Conservation (phyloP, 345 rosid species). For the Fremontodendron californicum region DNA sequence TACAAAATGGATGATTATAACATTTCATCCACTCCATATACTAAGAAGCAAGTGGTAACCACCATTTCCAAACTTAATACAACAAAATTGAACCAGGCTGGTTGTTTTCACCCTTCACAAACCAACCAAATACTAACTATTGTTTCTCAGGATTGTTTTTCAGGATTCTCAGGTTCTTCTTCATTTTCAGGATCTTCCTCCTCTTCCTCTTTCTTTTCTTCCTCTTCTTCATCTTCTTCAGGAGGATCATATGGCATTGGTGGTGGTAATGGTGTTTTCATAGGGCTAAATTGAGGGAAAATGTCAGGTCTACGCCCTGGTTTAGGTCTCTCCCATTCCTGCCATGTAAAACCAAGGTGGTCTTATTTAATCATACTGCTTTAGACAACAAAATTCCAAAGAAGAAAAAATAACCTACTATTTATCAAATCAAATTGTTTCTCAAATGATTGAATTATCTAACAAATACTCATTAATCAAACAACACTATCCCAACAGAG, state of each 20-base stretch:
- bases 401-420: background rate
- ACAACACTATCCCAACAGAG: background rate
- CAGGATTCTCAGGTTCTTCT: constrained; percentile 31
- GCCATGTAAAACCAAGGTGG: constrained; percentile 16
- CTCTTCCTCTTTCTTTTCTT: constrained; percentile 50
- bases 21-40: constrained; percentile 8
- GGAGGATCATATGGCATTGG: constrained; percentile 75
- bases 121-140: constrained; percentile 17
- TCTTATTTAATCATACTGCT: background rate
- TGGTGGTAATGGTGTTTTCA: constrained; percentile 74
- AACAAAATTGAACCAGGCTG: constrained; percentile 15
- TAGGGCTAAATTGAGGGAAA: constrained; percentile 70
- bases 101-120: background rate
- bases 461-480: background rate
- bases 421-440: constrained; percentile 1
- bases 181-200: constrained; percentile 58
- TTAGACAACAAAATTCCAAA: background rate
- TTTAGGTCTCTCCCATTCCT: constrained; percentile 75
- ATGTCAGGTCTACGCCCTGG: constrained; percentile 73
- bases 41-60: background rate
- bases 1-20: constrained; percentile 9
- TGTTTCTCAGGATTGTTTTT: constrained; percentile 22
- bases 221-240: constrained; percentile 66
- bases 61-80: background rate
- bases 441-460: constrained; percentile 2